Evolutionary conservation across 2,329 filamentous ascomycete species (phyloP), one percentile per base, ranked within the genome.

Genomic region (Penicillium capsulatum): DNA sequence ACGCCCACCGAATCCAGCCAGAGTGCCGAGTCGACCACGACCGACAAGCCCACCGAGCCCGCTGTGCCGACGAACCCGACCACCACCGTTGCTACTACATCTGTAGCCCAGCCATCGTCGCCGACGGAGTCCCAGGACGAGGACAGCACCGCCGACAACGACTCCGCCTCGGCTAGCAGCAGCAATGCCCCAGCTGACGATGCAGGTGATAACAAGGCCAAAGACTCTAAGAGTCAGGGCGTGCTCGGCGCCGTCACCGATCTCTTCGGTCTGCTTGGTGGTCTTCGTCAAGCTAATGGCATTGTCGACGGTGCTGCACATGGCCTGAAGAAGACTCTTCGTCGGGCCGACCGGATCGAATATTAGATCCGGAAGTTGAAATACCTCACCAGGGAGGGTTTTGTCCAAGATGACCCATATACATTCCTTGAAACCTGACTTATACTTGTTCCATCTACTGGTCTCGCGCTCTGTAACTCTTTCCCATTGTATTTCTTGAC

Each of bases 221-320:
- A 28, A 2, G 31, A n/a, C n/a, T n/a, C n/a, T n/a, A n/a, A n/a
- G n/a, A n/a, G n/a, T n/a, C n/a, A n/a, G n/a, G n/a, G n/a, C n/a
- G n/a, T n/a, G n/a, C 19, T 44, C 17, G 13, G 17, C n/a, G 7
- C 5, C 7, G 19, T 48, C 29, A 31, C 38, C 7, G 38, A 50
- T 17, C 45, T 50, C 16, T 44, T 50, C 10, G 38, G 40, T 32
- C 40, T 50, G 13, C 34, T 50, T 11, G n/a, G 36, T 5, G 47
- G 47, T 19, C 31, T 50, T 15, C 17, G 31, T n/a, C 13, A 48
- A 6, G 47, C 47, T 15, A 45, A 50, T 22, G 31, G 29, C 6
- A 16, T 36, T 22, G 31, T 41, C 4, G 10, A 17, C 4, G 36
- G 30, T 17, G 20, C 44, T 4, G 31, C 42, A 7, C 29, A 44